Conservation (phyloP, 805 yeast genomes). For the Candida krabiensis region DNA sequence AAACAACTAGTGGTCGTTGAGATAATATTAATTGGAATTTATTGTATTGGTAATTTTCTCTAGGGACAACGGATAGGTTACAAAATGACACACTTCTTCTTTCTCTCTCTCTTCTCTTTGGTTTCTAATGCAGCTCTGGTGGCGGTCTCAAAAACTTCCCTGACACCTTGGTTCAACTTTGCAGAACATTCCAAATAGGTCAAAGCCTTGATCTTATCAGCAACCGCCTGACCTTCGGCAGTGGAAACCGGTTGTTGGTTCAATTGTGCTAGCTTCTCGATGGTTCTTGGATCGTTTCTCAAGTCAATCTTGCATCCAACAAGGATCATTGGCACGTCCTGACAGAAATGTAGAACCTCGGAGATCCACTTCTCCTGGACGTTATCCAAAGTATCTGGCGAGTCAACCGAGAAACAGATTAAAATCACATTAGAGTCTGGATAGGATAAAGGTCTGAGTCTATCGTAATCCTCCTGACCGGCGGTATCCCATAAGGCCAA, state of each 20-base stretch:
- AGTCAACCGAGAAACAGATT: constrained; percentile 87
- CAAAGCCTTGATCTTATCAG: constrained; percentile 85
- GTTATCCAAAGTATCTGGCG: constrained; percentile 90
- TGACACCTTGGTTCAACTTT: constrained; percentile 85
- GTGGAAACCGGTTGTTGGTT: constrained; percentile 80
- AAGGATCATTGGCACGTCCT: constrained; percentile 86
- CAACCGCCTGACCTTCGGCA: constrained; percentile 83
- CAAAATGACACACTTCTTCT: constrained; percentile 71
- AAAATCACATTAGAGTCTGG: constrained; percentile 91
- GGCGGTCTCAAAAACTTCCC: constrained; percentile 90
- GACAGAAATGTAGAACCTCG: constrained; percentile 92
- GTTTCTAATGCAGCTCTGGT: constrained; percentile 85
- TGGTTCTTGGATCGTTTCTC: constrained; percentile 77
- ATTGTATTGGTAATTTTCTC: not conserved
- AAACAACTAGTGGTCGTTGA: not conserved
- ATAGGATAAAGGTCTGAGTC: constrained; percentile 86
- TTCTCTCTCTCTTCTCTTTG: constrained; percentile 54
- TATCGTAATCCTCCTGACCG: constrained; percentile 96
- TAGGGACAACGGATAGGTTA: constrained; percentile 30
- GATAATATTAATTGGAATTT: not conserved
- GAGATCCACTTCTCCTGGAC: constrained; percentile 96
- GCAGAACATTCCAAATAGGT: constrained; percentile 92
- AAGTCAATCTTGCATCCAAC: constrained; percentile 92
- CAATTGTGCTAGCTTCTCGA: constrained; percentile 70
- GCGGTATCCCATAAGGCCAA: constrained; percentile 98